Base-by-base conservation (phyloP, 2,329 filamentous ascomycete genomes). In the Coniochaeta hoffmannii region DNA sequence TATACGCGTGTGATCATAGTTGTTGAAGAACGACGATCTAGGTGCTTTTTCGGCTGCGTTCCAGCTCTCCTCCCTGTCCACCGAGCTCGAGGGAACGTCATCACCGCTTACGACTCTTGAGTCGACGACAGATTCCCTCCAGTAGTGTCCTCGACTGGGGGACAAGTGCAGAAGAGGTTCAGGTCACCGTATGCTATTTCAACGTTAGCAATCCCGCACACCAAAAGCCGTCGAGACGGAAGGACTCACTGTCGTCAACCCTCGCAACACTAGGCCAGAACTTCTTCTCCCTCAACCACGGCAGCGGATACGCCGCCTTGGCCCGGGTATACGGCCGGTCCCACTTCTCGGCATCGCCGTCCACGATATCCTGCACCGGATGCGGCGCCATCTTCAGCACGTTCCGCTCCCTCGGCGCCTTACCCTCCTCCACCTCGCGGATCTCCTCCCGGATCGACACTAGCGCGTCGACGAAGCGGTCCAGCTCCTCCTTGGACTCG, bases 81-180 rank as follows among this genome's bases (percentile, higher is more conserved):
- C 10, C 30, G 12, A 12, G 30, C 30, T 8, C 30, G 7, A 32
- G 12, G 7, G 12, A 32, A 32, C 12, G 7, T 32, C 12, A 12
- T 7, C 4, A 15, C 11, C 49, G 4, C 15, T 28, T 34, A 51
- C 10, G 19, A 19, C 49, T 51, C 49, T 26, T 51, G 49, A 7
- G 31, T 34, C 15, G 44, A 60, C 24, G 59, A 63, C 14, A 59
- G 12, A 50, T 59, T 55, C 8, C 58, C 68, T 24, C 65, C 67
- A 1, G 74, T 79, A 15, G 77, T 80, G 61, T 81, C 78, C 71
- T 90, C 88, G 8, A 96, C 89, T 0, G 92, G 90, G 36, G 89
- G 88, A 70, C 92, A 97, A 10, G 90, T 95, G 78, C 92, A 97
- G 80, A 96, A 96, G 58, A 97, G 82, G 74, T 97, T 96, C 66